A percentile compares a stretch with the other conserved stretches of the same genome.
phyloP scores from a whole-genome alignment of 2,329 filamentous ascomycete species.

The Fusarium nygamai region DNA sequence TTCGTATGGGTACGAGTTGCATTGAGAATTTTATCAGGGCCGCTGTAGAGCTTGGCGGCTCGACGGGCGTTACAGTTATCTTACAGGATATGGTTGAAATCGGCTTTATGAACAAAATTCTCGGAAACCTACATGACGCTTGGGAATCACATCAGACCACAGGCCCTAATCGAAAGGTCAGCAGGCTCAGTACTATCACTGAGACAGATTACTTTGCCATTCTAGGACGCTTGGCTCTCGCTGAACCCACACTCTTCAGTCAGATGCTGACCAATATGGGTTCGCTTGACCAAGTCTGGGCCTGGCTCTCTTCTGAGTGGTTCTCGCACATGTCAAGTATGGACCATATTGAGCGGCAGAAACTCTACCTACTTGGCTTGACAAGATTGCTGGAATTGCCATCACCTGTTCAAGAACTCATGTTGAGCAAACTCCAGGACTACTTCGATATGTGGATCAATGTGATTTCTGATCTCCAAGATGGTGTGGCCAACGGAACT shows the following conservation, averaged over 20 bases:
- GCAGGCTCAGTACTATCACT: constrained; percentile 76
- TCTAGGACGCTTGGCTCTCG: constrained; percentile 79
- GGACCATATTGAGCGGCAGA: constrained; percentile 71
- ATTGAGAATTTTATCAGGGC: constrained; percentile 73
- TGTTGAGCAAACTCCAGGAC: constrained; percentile 72
- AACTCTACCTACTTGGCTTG: constrained; percentile 77
- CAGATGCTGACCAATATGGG: constrained; percentile 62
- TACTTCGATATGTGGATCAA: constrained; percentile 81
- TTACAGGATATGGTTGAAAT: constrained; percentile 72
- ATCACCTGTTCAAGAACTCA: constrained; percentile 65
- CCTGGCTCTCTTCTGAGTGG: constrained; percentile 70
- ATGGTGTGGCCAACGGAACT: constrained; percentile 62
- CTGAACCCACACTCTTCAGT: constrained; percentile 75
- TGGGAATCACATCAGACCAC: constrained; percentile 82
- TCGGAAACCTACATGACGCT: constrained; percentile 73
- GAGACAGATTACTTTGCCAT: constrained; percentile 89
- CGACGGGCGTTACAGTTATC: constrained; percentile 69
- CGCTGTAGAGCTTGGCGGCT: constrained; percentile 70
- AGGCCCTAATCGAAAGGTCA: constrained; percentile 77
- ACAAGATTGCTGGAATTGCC: constrained; percentile 76
- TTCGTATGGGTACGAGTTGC: constrained; percentile 66
- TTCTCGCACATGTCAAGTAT: constrained; percentile 76
- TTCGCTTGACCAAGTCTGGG: constrained; percentile 62
- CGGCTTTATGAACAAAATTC: constrained; percentile 70
- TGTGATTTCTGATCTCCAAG: constrained; percentile 72